phyloP scores from a whole-genome alignment of 441 rosid species.

The Bruguiera hainesii region DNA sequence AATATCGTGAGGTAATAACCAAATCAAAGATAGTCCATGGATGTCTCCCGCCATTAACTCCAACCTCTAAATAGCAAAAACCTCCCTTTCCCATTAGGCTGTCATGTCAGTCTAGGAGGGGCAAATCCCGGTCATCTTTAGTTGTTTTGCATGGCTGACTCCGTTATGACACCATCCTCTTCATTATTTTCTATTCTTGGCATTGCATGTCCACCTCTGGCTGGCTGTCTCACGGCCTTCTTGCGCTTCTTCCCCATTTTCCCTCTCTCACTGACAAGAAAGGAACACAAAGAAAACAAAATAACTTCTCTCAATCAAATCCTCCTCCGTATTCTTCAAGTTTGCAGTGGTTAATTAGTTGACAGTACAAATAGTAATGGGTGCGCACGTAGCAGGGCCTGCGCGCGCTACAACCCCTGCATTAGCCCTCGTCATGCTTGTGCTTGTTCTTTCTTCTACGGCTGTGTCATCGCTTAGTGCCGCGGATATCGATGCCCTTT shows the following conservation, averaged over 20 bases:
- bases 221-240: not conserved
- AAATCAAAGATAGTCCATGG: conserved; percentile 25
- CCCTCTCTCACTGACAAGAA: not conserved
- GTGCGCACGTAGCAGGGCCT: conserved; percentile 54
- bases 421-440: conserved; percentile 1
- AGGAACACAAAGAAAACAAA: not conserved
- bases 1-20: not conserved
- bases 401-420: conserved; percentile 39
- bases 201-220: not conserved
- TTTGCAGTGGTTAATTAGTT: not conserved
- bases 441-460: not conserved
- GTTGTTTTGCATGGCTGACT: not conserved
- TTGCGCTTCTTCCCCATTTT: not conserved
- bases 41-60: conserved; percentile 22
- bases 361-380: conserved; percentile 35
- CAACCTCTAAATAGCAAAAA: conserved; percentile 17
- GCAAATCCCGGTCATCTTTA: not conserved
- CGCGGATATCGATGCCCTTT: conserved; percentile 45
- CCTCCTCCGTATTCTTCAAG: not conserved
- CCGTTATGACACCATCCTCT: not conserved
- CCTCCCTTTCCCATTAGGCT: not conserved
- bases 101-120: not conserved
- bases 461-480: conserved; percentile 16
- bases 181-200: conserved; percentile 21
- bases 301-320: not conserved